Conservation (phyloP, 495 filamentous ascomycete genomes). For the Xylaria castorea region DNA sequence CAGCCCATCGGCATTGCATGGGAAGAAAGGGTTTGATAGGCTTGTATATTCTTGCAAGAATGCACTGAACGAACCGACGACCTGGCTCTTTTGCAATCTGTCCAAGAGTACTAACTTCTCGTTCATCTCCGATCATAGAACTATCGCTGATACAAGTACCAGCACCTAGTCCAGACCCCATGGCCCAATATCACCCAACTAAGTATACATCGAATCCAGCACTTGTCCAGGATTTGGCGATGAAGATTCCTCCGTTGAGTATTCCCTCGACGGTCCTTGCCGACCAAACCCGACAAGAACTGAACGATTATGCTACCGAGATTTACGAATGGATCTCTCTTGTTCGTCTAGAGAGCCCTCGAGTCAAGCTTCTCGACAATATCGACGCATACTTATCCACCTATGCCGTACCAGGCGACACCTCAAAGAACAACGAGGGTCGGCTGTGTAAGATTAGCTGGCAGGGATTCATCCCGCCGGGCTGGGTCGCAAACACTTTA, state of each 20-base stretch:
- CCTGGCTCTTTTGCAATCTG: slow-evolving; percentile 84
- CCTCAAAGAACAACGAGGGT: slow-evolving; percentile 31
- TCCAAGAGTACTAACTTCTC: slow-evolving; percentile 43
- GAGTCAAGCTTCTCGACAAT: slow-evolving; percentile 67
- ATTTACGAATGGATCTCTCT: slow-evolving; percentile 88
- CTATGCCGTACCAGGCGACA: slow-evolving; percentile 69
- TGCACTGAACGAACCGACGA: slow-evolving; percentile 70
- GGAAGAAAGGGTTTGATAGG: slow-evolving; percentile 89
- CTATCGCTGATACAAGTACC: slow-evolving; percentile 26
- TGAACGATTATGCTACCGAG: slow-evolving; percentile 67
- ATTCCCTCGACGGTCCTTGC: slow-evolving; percentile 47
- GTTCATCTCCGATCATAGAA: background rate
- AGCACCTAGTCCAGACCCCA: slow-evolving; percentile 57
- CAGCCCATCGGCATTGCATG: slow-evolving; percentile 81
- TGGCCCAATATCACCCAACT: slow-evolving; percentile 62
- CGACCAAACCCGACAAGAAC: slow-evolving; percentile 46
- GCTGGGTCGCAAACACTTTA: slow-evolving; percentile 52
- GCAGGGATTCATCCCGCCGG: slow-evolving; percentile 58
- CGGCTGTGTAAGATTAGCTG: slow-evolving; percentile 59
- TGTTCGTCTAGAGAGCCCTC: slow-evolving; percentile 72
- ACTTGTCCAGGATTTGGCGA: slow-evolving; percentile 41
- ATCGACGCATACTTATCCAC: slow-evolving; percentile 83
- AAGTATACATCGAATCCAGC: slow-evolving; percentile 47
- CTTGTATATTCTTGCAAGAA: slow-evolving; percentile 86
- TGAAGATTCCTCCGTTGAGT: slow-evolving; percentile 59